Base-by-base conservation (phyloP, 2,329 filamentous ascomycete genomes). In the Ustulina deusta region DNA sequence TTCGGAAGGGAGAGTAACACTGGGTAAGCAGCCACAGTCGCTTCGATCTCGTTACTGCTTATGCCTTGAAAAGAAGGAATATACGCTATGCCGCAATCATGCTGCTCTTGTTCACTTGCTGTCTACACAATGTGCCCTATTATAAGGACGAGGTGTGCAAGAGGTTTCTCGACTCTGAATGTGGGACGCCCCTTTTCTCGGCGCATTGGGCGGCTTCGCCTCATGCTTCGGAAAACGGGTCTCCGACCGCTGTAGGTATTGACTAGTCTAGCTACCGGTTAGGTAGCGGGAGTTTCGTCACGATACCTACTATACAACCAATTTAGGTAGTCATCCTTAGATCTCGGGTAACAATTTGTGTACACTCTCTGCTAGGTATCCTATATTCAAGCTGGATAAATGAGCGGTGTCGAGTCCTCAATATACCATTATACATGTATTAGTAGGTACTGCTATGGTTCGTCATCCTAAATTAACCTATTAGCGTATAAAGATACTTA, bases 141-240 rank as follows among this genome's bases (percentile, higher is more conserved):
- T 27, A 55, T 51, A 42, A 59, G 48, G 38, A 40, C 20, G 38
- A 51, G 17, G 25, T 29, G 32, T 59, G 38, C 32, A 55, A 22
- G 27, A 60, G 55, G 42, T 17, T 60, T 60, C 27, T 60, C 44
- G 34, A 56, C 61, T 60, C 56, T 32, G 38, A 48, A 20, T 42
- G 61, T 52, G 56, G 61, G 51, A 57, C 61, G 38, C 54, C 61
- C 65, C 65, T 56, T 60, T 64, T 67, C 48, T 64, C 49, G 61
- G 48, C 55, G 61, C 55, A 57, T 52, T 57, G 55, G 40, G 42
- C 52, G 38, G 48, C 60, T 44, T 68, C 27, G 44, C 61, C 61
- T 34, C 56, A 61, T 44, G 40, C 61, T 52, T 64, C 61, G 61
- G 61, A 10, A 65, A 68, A 68, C 56, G 38, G 62, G 57, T 61